A percentile compares a stretch with the other conserved stretches of the same genome.
Evolutionary conservation across 805 yeast genomes (phyloP).

Genomic region (Isabelozyma gotoi): DNA sequence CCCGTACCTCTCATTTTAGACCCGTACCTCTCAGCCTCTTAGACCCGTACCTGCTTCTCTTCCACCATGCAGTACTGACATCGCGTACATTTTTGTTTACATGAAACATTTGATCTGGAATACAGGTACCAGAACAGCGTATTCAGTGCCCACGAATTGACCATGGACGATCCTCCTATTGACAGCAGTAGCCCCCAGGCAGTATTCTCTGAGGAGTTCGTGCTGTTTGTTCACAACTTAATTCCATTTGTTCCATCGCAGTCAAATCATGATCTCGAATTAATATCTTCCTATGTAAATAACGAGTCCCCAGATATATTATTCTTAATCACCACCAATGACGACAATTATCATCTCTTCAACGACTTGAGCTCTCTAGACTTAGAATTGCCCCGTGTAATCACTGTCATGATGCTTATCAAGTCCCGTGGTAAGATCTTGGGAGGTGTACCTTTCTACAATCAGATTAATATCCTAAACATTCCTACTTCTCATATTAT

Average conservation of each 20-base stretch:
- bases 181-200: too few relatives aligned
- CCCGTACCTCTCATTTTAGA: too few relatives aligned
- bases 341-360: conserved; percentile 6
- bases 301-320: conserved; percentile 20
- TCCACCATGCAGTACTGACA: too few relatives aligned
- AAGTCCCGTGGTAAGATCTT: conserved; percentile 39
- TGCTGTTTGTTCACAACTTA: conserved; percentile 7
- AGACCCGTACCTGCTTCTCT: too few relatives aligned
- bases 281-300: conserved; percentile 15
- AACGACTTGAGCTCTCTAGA: conserved; percentile 7
- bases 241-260: conserved; percentile 3
- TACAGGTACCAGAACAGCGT: too few relatives aligned
- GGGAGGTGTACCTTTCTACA: conserved; percentile 16
- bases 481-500: conserved; percentile 22
- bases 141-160: background rate
- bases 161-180: conserved; percentile 4
- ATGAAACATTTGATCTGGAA: too few relatives aligned
- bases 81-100: too few relatives aligned
- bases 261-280: background rate
- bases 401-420: conserved; percentile 37
- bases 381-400: conserved; percentile 7
- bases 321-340: conserved; percentile 10
- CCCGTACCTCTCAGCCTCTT: too few relatives aligned
- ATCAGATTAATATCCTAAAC: conserved; percentile 33
- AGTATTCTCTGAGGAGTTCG: background rate